Evolutionary conservation across 306 rosid species (phyloP).

Genomic region (Pyrus bretschneideri): DNA sequence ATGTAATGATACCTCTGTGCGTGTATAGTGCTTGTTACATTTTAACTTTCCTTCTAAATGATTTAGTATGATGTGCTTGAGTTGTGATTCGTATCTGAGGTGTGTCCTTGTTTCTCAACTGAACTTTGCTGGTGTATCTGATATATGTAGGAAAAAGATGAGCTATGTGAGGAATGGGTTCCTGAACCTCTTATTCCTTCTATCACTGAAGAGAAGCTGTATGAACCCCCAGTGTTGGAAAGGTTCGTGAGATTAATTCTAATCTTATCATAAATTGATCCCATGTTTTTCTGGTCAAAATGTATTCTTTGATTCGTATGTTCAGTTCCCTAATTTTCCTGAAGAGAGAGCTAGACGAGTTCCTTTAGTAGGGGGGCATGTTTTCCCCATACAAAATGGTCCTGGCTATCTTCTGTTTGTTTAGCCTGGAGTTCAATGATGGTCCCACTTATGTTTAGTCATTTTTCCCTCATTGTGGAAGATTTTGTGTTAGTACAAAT

Average conservation of each 20-base stretch:
- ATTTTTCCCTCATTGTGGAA: neutral
- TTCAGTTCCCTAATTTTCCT: neutral
- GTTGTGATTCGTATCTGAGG: neutral
- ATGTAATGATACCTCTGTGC: neutral
- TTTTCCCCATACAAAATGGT: neutral
- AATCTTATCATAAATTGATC: conserved; percentile 5
- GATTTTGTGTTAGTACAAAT: neutral
- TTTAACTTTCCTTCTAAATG: neutral
- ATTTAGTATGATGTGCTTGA: neutral
- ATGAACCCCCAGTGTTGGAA: conserved; percentile 85
- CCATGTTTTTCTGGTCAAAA: neutral
- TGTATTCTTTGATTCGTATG: neutral
- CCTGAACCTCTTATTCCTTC: conserved; percentile 92
- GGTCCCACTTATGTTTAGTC: neutral
- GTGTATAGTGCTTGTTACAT: neutral
- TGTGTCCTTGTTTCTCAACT: neutral
- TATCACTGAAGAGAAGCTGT: conserved; percentile 53
- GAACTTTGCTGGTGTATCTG: conserved; percentile 1
- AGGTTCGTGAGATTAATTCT: conserved; percentile 59
- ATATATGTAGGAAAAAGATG: conserved; percentile 72
- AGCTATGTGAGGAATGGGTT: conserved; percentile 90
- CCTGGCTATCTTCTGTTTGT: neutral
- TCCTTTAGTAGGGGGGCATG: neutral
- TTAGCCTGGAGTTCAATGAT: neutral
- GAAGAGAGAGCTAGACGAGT: neutral